Conservation (phyloP, 2,329 filamentous ascomycete species). For the Stagonosporopsis vannaccii region DNA sequence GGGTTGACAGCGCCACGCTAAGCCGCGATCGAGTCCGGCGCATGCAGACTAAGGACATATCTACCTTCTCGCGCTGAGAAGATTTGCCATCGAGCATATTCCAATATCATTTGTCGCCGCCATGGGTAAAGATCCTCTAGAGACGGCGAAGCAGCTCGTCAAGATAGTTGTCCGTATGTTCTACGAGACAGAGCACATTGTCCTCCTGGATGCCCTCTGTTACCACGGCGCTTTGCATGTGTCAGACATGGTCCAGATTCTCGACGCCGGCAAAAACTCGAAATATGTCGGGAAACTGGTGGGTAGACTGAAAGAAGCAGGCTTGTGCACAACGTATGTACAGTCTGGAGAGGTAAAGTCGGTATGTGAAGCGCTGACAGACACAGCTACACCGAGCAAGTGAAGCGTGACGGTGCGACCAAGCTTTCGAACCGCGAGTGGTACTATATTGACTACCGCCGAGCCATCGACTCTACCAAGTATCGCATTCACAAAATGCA, state of each 20-base stretch:
- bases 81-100: not conserved
- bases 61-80: constrained; percentile 12
- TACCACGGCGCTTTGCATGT: constrained; percentile 82
- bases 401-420: constrained; percentile 80
- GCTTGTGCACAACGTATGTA: constrained; percentile 79
- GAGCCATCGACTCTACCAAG: constrained; percentile 95
- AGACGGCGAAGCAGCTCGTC: constrained; percentile 78
- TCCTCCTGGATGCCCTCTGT: constrained; percentile 81
- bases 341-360: constrained; percentile 11
- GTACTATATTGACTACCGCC: constrained; percentile 96
- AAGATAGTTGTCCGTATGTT: constrained; percentile 87
- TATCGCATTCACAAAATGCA: constrained; percentile 89
- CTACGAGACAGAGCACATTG: constrained; percentile 82
- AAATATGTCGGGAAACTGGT: constrained; percentile 93
- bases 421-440: constrained; percentile 87
- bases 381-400: constrained; percentile 72
- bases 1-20: constrained; percentile 2
- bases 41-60: constrained; percentile 17
- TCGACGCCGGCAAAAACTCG: constrained; percentile 76
- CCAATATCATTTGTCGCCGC: constrained; percentile 21
- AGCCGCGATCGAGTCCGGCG: constrained; percentile 11
- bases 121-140: constrained; percentile 58
- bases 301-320: constrained; percentile 83
- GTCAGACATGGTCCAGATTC: constrained; percentile 84
- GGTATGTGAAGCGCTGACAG: constrained; percentile 22